Evolutionary conservation across 2,329 filamentous ascomycete genomes (phyloP), one percentile per base, ranked within the genome.

Genomic region (Penicillium sp.): DNA sequence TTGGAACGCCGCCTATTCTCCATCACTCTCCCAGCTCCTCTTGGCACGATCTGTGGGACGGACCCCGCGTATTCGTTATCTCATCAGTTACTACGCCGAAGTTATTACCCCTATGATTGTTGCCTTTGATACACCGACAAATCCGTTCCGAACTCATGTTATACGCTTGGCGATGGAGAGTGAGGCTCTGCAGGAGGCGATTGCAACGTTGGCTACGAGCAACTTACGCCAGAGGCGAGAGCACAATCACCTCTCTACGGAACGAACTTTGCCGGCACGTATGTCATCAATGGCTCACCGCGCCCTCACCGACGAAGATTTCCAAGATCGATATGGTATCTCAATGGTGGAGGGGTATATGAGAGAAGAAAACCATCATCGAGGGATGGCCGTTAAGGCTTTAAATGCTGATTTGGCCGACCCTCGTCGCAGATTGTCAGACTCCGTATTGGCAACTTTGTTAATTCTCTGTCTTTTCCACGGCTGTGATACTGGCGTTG

Each of bases 41-140:
- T 60, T 74, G 19, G 69, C 71, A 38, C 67, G 75, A 52, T 84
- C 79, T 81, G 80, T 82, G 71, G 83, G 71, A 78, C 89, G 74
- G 78, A 86, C 90, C 60, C 86, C 88, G 58, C 89, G 91, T 70
- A 89, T 96, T 79, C 88, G 89, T 64, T 96, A 89, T 75, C 88
- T 96, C 70, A 89, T 97, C 79, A 89, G 96, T 72, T 96, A 96
- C 76, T 97, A 96, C 76, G 89, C 93, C 70, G 92, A 91, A 74
- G 90, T 91, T 70, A 93, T 97, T 78, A 94, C 92, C 65, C 90
- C 91, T 6, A 91, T 91, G 58, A 90, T 97, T 75, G 92, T 97
- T 50, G 90, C 92, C 65, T 92, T 96, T 73, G 93, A 97, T 72
- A 88, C 88, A 12, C 89, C 90, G 1, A 83, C 82, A 61, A 97